Conservation (phyloP, 1,284 basidiomycete species). For the Rhodotorula sp. region DNA sequence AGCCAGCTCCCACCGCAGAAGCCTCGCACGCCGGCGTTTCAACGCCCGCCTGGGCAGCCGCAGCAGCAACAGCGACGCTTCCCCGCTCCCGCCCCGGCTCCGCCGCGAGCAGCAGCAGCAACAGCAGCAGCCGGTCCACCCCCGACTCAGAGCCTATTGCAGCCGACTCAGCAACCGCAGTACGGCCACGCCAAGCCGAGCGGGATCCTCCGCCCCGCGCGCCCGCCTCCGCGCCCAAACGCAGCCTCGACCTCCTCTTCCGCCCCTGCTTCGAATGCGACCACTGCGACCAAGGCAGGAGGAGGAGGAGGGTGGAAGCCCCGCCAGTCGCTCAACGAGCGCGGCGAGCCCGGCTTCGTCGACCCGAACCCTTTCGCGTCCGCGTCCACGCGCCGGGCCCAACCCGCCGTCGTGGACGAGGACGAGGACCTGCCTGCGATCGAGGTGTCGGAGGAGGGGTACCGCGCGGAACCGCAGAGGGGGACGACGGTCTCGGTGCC, state of each 20-base stretch:
- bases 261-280: not conserved
- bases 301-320: not conserved
- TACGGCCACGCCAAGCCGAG: conserved; percentile 1
- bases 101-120: not conserved
- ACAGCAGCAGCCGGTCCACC: not conserved
- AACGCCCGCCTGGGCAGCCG: not conserved
- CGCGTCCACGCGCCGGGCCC: not conserved
- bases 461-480: conserved; percentile 20
- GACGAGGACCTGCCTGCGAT: conserved; percentile 37
- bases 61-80: not conserved
- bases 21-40: not conserved
- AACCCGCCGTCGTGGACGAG: not conserved
- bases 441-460: conserved; percentile 8
- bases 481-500: conserved; percentile 3
- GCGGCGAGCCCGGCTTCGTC: conserved; percentile 12
- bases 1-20: not conserved
- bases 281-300: not conserved
- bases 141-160: not conserved
- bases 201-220: conserved; percentile 8
- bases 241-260: not conserved
- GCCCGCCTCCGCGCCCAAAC: conserved; percentile 1
- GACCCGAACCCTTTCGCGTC: conserved; percentile 23
- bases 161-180: not conserved
- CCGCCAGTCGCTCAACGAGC: conserved; percentile 8
- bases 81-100: too few species aligned